phyloP scores from a whole-genome alignment of 768 basidiomycete genomes.

The Hygrocybe punicea region DNA sequence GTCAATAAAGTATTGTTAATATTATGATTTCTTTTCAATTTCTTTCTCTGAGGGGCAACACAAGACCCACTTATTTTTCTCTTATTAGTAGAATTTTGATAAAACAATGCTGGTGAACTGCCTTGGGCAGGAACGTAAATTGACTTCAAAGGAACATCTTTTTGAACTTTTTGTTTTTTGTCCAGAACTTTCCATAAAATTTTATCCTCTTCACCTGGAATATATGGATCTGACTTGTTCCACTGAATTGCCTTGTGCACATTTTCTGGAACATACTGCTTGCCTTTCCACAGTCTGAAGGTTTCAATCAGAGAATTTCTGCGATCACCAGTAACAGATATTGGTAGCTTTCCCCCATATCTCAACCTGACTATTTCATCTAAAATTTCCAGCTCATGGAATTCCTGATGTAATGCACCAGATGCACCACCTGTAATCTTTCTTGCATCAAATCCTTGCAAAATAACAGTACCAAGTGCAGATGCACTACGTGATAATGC shows the following conservation, averaged over 20 bases:
- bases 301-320: neutral
- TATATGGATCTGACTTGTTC: neutral
- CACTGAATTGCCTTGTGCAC: slow-evolving; percentile 6
- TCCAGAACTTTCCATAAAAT: too few species aligned
- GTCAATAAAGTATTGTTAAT: too few species aligned
- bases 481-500: neutral
- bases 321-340: neutral
- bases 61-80: too few species aligned
- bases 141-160: too few species aligned
- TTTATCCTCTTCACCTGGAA: too few species aligned
- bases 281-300: neutral
- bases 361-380: slow-evolving; percentile 22
- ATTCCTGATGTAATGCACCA: slow-evolving; percentile 19
- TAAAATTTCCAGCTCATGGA: slow-evolving; percentile 18
- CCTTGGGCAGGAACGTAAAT: too few species aligned
- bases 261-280: slow-evolving; percentile 3
- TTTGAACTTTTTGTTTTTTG: too few species aligned
- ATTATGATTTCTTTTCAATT: too few species aligned
- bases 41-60: too few species aligned
- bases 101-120: too few species aligned
- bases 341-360: slow-evolving; percentile 5
- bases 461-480: slow-evolving; percentile 21
- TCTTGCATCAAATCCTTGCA: slow-evolving; percentile 21
- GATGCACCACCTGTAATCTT: slow-evolving; percentile 16
- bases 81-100: too few species aligned